Evolutionary conservation across 106 monocot species (phyloP), one percentile per base, ranked within the genome.

Genomic region (Allium fistulosum): DNA sequence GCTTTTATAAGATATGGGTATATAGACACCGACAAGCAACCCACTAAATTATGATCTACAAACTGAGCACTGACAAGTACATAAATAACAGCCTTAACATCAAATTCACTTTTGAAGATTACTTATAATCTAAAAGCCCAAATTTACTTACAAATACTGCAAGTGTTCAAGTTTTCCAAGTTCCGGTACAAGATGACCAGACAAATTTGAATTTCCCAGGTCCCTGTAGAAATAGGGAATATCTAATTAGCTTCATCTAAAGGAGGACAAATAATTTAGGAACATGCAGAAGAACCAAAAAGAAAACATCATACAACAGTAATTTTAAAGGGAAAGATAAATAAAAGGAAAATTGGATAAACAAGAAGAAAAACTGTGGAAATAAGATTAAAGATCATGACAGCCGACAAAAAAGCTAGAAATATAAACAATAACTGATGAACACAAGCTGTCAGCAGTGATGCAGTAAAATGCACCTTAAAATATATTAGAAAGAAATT

Each of bases 81-180:
- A 18, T 12, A 50, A 50, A 17, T 10, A 11, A 27, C 53, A 16
- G 14, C 7, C 3, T 26, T 67, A 52, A 27, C 67, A 67, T 11
- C 4, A 37, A 1, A 37, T 37, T 37, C 2, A 37, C 37, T 37
- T 37, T 37, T 5, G 5, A 37, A 37, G 5, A 37, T 37, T 37
- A 37, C 37, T 37, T 37, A 17, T 26, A 51, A 22, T 22, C 22
- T 22, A 22, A 22, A 9, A 66, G 65, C 65, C 46, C 13, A 26
- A 69, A 12, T 49, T 64, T 18, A 64, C 83, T 90, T 80, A 94
- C 90, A 94, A 71, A 76, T 94, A 93, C 52, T 89, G 89, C 67
- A 88, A 76, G 77, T 93, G 86, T 67, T 89, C 89, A 68, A 93
- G 85, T 63, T 76, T 83, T 51, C 84, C 90, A 82, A 94, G 80